Base-by-base conservation (phyloP, 352 stramenopile genomes). In the Pythium graminicola region DNA sequence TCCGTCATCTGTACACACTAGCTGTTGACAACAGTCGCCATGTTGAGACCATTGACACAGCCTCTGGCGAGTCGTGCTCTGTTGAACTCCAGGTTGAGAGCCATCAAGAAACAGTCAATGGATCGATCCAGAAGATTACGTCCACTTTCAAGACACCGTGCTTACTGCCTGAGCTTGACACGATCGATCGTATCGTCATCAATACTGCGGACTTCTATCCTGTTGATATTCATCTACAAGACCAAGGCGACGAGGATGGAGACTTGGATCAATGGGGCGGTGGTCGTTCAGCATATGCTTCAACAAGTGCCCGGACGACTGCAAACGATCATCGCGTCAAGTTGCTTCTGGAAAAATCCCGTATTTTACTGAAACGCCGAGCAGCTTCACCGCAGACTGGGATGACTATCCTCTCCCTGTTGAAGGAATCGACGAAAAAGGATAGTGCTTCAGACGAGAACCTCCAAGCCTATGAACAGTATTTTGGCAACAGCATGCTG, bases 1-100 rank as follows among this genome's bases (percentile, higher is more conserved):
- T 94, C 22, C 81, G 95, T 2, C 95, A 98, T 65, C 60, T 98
- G 38, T 96, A 95, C 57, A 84, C 93, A 20, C 57, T 94, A 24
- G 87, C 87, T 7, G 73, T 89, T 3, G 86, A 96, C 48, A 76
- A 60, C 1, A 80, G 73, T 11, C 67, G 81, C 38, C 64, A 87
- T 11, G 20, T 94, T 26, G 75, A 93, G 54, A 86, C 81, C 2
- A 62, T 94, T n/a, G 76, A 93, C 43, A 74, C 84, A n/a, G 72
- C 76, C 14, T 73, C 75, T 1, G 69, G 72, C 16, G 44, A 55
- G 14, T 73, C 58, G 9, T 76, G 70, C 53, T 70, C 70, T 8
- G 68, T 89, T 3, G 39, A 71, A 36, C 46, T 91, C 11, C 64
- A 39, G 29, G 51, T 90, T 2, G 61, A 81, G 41, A 67, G 82